Evolutionary conservation across 2,329 filamentous ascomycete species (phyloP).

Genomic region (Sporothrix globosa): DNA sequence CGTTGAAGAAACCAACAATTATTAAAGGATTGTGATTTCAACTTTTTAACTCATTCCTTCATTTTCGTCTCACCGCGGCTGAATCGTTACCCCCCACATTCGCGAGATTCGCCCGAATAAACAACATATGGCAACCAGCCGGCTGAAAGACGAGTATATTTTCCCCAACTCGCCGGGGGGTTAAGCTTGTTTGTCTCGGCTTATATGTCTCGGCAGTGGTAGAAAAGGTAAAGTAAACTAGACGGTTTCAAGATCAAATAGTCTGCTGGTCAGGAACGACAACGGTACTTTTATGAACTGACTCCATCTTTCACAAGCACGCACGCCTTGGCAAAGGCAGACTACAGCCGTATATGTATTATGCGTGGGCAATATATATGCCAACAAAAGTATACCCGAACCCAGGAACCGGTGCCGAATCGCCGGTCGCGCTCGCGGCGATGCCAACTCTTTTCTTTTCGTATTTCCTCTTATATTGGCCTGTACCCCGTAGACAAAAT

Average conservation of each 20-base stretch:
- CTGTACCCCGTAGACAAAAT: neutral
- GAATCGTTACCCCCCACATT: too few species aligned
- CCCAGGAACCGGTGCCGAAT: slow-evolving; percentile 8
- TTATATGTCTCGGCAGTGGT: neutral
- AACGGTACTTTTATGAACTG: neutral
- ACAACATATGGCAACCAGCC: neutral
- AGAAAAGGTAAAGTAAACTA: too few species aligned
- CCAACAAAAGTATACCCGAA: neutral
- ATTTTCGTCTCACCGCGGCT: too few species aligned
- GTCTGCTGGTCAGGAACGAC: neutral
- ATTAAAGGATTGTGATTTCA: too few species aligned
- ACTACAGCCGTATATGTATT: neutral
- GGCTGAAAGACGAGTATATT: neutral
- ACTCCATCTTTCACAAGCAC: neutral
- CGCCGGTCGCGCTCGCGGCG: neutral
- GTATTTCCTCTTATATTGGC: neutral
- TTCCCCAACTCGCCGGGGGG: neutral
- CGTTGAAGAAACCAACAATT: too few species aligned
- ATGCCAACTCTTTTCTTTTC: neutral
- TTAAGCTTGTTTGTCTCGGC: slow-evolving; percentile 4
- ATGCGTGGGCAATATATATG: neutral
- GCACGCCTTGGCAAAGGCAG: neutral
- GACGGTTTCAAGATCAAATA: slow-evolving; percentile 1
- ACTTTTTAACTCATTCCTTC: too few species aligned
- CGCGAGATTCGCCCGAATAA: too few species aligned